These are phyloP conservation scores for Cryphonectria japonica DNA, from an alignment of 2,329 filamentous ascomycete genomes.

Conservation along the genomic window DNA sequence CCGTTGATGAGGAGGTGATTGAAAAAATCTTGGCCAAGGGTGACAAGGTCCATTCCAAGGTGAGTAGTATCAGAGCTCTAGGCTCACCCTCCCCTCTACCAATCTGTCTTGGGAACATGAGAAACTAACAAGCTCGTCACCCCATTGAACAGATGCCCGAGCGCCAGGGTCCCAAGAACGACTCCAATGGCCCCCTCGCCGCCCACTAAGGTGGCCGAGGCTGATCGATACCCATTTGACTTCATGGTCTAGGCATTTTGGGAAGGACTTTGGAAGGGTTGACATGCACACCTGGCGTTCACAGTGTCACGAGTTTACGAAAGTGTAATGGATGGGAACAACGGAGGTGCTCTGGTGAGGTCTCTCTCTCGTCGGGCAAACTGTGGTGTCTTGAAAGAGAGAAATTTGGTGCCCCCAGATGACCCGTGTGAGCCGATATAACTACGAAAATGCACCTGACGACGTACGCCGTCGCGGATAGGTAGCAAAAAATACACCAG, in stretches of 20 bases:
- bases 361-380: background rate
- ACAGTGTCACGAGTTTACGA: conserved; percentile 18
- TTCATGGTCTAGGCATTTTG: conserved; percentile 13
- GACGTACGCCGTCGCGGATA: conserved; percentile 3
- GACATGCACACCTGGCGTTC: conserved; percentile 13
- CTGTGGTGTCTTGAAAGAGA: background rate
- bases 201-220: conserved; percentile 42
- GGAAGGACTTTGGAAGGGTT: conserved; percentile 11
- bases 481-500: conserved; percentile 14
- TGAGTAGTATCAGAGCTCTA: conserved; percentile 40
- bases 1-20: conserved; percentile 78
- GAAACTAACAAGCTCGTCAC: conserved; percentile 22
- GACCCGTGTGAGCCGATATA: background rate
- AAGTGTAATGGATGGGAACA: background rate
- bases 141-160: conserved; percentile 49
- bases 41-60: conserved; percentile 63
- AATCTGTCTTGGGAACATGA: background rate
- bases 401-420: background rate
- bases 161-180: conserved; percentile 58
- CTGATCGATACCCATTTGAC: conserved; percentile 27
- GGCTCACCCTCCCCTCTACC: too few species aligned
- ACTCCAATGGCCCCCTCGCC: conserved; percentile 49
- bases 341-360: background rate
- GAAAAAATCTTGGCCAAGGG: conserved; percentile 81
- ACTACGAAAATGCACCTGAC: conserved; percentile 2